Evolutionary conservation across 768 basidiomycete genomes (phyloP), one percentile per base, ranked within the genome.

Genomic region (Mycena maculata): DNA sequence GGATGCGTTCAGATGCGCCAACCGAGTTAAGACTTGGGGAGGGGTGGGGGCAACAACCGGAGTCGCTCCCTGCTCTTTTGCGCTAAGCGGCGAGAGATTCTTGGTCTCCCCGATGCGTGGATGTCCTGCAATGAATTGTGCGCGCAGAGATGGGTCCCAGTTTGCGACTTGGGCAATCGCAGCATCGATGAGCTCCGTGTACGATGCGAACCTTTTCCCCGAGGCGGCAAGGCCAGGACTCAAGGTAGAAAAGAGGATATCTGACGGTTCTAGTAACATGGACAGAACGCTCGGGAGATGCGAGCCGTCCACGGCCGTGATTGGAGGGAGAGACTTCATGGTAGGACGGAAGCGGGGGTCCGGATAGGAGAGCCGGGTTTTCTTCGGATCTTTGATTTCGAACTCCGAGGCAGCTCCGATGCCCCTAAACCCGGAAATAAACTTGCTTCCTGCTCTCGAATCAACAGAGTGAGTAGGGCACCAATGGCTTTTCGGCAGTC

Each of bases 31-130:
- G 39, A 96, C 90, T 63, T 89, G 89, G 28, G 92, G 90, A 8
- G 90, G 86, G 11, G 94, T 94, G 22, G 86, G 84, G 13, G 79
- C 78, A 4, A 78, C 78, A 45, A 76, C 74, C 28, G 69, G 70
- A 2, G 70, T 72, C 27, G 84, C 84, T 15, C 88, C 90, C 77
- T 97, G 96, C 78, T 98, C 96, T 53, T 85, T 88, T 28, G 89
- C 88, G 77, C 93, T 95, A 50, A 95, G 82, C 48, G 77, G 85
- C 0, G 92, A 93, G 15, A 96, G 83, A 44, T 89, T 89, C 73
- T 87, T 89, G 65, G 84, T 87, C 78, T 94, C 94, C 41, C 96
- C 96, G 49, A 97, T 97, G 65, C 94, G 87, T 38, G 96, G 96
- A 80, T 97, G 96, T 3, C 90, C 95, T 7, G 84, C 86, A 66